Evolutionary conservation across 225 moss, liverwort and hornwort genomes (phyloP).

Genomic region (Pseudoscleropodium purum): DNA sequence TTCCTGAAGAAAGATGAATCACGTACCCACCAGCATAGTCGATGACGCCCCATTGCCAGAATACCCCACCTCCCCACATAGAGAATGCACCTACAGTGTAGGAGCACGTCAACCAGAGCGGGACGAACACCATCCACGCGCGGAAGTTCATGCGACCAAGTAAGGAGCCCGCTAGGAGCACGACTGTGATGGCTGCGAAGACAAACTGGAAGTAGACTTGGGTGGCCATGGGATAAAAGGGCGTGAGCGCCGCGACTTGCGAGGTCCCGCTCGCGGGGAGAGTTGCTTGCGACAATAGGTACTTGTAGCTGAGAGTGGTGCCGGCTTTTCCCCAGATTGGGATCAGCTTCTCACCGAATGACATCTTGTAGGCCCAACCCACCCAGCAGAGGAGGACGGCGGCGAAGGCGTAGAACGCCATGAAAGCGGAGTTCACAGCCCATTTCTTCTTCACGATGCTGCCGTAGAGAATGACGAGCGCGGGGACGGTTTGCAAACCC

Average conservation of each 20-base stretch:
- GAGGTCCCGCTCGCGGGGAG: constrained; percentile 20
- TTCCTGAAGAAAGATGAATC: constrained; percentile 31
- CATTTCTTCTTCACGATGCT: constrained; percentile 61
- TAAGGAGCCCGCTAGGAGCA: constrained; percentile 22
- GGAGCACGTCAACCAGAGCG: constrained; percentile 35
- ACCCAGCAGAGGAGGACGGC: constrained; percentile 40
- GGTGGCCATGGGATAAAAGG: constrained; percentile 37
- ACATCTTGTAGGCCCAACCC: constrained; percentile 48
- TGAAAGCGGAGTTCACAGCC: constrained; percentile 56
- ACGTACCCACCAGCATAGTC: constrained; percentile 45
- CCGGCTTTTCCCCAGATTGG: constrained; percentile 40
- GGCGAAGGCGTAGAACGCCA: constrained; percentile 56
- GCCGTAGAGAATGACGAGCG: constrained; percentile 46
- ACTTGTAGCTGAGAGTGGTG: constrained; percentile 35
- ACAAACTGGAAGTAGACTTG: constrained; percentile 48
- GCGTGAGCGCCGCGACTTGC: neutral
- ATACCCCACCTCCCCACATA: constrained; percentile 37
- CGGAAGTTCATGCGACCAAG: constrained; percentile 45
- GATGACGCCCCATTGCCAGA: constrained; percentile 48
- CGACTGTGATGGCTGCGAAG: constrained; percentile 41
- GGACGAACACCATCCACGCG: constrained; percentile 52
- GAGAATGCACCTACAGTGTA: constrained; percentile 36
- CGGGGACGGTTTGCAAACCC: constrained; percentile 44
- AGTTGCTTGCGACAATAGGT: constrained; percentile 12
- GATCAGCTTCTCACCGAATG: constrained; percentile 33